Percentiles rank a stretch among this genome's conserved stretches.
phyloP scores from a whole-genome alignment of 2,329 filamentous ascomycete species.

The Cladosporium phlei region DNA sequence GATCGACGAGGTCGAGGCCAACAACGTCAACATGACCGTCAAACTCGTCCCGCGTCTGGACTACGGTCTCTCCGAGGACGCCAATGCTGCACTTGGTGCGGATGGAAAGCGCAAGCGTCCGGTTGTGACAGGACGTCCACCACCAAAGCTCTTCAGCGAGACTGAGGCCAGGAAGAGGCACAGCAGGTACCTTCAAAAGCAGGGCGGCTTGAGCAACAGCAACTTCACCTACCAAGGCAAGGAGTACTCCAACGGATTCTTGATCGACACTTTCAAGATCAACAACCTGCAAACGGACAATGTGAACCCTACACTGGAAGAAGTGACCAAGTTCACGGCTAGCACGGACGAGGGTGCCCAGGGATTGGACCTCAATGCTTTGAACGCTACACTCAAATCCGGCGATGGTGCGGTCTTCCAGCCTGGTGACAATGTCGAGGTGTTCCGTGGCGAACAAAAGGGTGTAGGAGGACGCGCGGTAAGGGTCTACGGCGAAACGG shows the following conservation, averaged over 20 bases:
- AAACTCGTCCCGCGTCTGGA: constrained; percentile 86
- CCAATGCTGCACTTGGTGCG: constrained; percentile 39
- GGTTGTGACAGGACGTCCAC: constrained; percentile 21
- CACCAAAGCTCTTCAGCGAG: constrained; percentile 77
- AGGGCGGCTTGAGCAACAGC: constrained; percentile 54
- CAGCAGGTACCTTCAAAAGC: constrained; percentile 52
- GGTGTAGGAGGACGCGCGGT: constrained; percentile 82
- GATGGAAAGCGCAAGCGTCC: constrained; percentile 72
- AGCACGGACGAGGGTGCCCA: constrained; percentile 88
- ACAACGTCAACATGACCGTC: constrained; percentile 82
- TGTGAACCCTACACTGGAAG: constrained; percentile 88
- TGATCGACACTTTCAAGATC: constrained; percentile 89
- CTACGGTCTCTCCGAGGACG: constrained; percentile 83
- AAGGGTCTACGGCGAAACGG: constrained; percentile 85
- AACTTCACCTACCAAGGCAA: constrained; percentile 83
- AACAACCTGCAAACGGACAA: constrained; percentile 80
- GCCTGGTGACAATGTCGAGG: constrained; percentile 91
- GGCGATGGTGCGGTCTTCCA: constrained; percentile 78
- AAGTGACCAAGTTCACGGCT: constrained; percentile 89
- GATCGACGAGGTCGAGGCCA: constrained; percentile 86
- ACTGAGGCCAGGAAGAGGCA: constrained; percentile 86
- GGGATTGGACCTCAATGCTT: constrained; percentile 83
- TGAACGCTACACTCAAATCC: constrained; percentile 85
- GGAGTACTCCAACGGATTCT: constrained; percentile 86
- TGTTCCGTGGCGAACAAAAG: constrained; percentile 91